Conservation (phyloP, 106 monocot genomes). For the Chionographis japonica region DNA sequence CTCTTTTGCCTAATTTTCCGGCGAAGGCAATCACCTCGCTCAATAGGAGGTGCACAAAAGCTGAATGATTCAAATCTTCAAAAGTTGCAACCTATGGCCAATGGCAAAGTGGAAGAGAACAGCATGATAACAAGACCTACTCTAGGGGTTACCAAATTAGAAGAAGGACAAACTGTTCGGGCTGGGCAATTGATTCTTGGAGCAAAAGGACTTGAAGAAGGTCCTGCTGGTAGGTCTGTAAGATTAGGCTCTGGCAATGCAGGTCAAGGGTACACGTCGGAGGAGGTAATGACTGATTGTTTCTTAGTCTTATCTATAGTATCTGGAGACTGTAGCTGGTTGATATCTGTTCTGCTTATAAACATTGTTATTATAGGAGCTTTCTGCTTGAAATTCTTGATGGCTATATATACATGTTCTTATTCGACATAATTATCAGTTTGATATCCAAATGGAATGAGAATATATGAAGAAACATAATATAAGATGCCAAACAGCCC, state of each 20-base stretch:
- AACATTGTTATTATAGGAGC: too few species aligned
- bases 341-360: background rate
- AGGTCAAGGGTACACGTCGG: constrained; percentile 94
- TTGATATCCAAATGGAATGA: too few species aligned
- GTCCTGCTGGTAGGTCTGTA: constrained; percentile 36
- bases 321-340: background rate
- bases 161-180: constrained; percentile 57
- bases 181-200: constrained; percentile 57
- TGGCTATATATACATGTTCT: too few species aligned
- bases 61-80: constrained; percentile 44
- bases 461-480: too few species aligned
- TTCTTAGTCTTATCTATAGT: background rate
- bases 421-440: too few species aligned
- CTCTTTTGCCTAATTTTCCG: constrained; percentile 93
- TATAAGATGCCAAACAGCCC: too few species aligned
- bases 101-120: constrained; percentile 63
- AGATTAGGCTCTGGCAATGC: constrained; percentile 93
- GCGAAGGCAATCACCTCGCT: constrained; percentile 62
- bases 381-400: too few species aligned
- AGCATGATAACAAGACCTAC: constrained; percentile 21
- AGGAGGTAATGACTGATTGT: constrained; percentile 54
- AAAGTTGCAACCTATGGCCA: constrained; percentile 38
- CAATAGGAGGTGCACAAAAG: constrained; percentile 39
- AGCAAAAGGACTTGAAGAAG: constrained; percentile 75
- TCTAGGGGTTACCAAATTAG: constrained; percentile 48